Evolutionary conservation across 139 green algal species (phyloP).

Genomic region (Closterium sp.): DNA sequence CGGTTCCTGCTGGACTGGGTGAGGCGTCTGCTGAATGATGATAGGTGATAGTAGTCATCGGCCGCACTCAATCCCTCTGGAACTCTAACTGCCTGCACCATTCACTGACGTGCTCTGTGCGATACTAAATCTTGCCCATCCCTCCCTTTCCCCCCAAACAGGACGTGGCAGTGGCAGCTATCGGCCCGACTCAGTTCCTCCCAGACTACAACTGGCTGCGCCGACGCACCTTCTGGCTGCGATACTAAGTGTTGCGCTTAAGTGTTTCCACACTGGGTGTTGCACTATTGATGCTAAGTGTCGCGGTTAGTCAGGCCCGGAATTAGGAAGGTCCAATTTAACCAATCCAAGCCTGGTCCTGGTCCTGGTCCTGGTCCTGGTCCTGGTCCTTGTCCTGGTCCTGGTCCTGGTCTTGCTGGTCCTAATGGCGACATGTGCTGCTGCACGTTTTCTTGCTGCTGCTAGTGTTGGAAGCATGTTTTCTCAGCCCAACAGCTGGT

Average conservation of each 20-base stretch:
- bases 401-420: no score
- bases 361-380: no score
- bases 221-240: slow-evolving; percentile 87
- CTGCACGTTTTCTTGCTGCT: no score
- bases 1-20: slow-evolving; percentile 89
- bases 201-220: slow-evolving; percentile 96
- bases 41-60: slow-evolving; percentile 81
- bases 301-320: no score
- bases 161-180: slow-evolving; percentile 81
- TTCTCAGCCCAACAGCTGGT: no score
- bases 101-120: no score
- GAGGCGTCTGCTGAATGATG: slow-evolving; percentile 46
- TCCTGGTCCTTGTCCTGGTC: no score
- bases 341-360: neutral
- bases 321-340: neutral
- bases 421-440: no score
- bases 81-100: slow-evolving; percentile 68
- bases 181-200: slow-evolving; percentile 84
- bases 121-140: no score
- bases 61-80: slow-evolving; percentile 82
- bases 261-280: neutral
- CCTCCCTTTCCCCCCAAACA: neutral
- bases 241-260: slow-evolving; percentile 69
- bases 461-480: no score
- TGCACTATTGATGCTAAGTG: neutral